Evolutionary conservation across 352 stramenopile species (phyloP), one percentile per base, ranked within the genome.

Genomic region (Globisporangium mamillatum): DNA sequence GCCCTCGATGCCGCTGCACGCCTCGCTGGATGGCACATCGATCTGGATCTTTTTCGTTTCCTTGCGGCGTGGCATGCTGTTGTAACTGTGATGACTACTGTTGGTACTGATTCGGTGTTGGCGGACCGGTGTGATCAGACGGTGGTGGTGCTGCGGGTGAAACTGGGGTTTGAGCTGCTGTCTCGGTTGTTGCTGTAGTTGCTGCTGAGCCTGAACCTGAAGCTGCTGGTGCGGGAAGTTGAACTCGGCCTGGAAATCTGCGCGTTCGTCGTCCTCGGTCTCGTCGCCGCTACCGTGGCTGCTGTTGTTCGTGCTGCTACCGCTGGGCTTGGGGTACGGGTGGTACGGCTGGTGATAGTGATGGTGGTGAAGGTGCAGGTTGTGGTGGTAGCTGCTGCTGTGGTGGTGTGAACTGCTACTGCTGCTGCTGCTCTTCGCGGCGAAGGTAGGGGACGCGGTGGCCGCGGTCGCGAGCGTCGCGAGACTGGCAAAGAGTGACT

Each of bases 31-130:
- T 0, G 69, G 77, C 12, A 82, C 72, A 68, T 79, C 77, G 44
- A 80, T 79, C 32, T 73, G 63, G 68, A 77, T 77, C 63, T 72
- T 78, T 68, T 86, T 86, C 10, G 80, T 88, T 24, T 83, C 74
- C 64, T 88, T 88, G 25, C 82, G 80, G 22, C 80, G 74, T 8
- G 80, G 80, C 80, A 88, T 88, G 24, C 25, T 66, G 4, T 20
- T 29, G 24, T 46, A 14, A 46, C 25, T 52, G 16, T 50, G 41
- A 50, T 50, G 41, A 20, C 16, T 50, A n/a, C 41, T 50, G 16
- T 9, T 50, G 41, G 7, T 50, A 4, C 27, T 57, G 10, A 25
- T 24, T 41, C 4, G 29, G 20, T 14, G 18, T 53, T 32, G 1
- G 20, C 44, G 46, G n/a, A 25, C 18, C 4, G 46, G 22, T 8